Evolutionary conservation across 192 early-diverging fungal species (phyloP).

Genomic region (Spizellomyces punctatus): DNA sequence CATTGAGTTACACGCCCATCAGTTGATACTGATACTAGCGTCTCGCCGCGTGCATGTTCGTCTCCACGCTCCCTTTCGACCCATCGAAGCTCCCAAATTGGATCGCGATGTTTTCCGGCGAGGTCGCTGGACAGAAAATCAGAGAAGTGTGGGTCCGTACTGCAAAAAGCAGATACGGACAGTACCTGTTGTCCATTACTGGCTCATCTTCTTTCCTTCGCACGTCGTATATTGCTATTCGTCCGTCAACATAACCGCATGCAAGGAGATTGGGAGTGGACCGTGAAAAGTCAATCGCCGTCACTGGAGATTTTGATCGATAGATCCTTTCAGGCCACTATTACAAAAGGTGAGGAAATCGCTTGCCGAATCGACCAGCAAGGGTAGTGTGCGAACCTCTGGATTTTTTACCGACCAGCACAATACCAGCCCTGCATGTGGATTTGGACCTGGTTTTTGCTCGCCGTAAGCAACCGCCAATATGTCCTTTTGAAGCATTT

Average conservation of each 20-base stretch:
- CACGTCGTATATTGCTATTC: constrained; percentile 60
- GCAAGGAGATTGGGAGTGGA: constrained; percentile 56
- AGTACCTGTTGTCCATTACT: constrained; percentile 50
- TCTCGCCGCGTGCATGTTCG: constrained; percentile 53
- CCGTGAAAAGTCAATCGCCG: constrained; percentile 57
- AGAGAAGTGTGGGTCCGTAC: too few relatives aligned
- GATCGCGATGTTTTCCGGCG: constrained; percentile 61
- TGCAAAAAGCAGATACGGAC: too few relatives aligned
- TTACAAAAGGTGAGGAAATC: neutral
- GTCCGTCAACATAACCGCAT: constrained; percentile 54
- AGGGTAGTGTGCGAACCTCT: constrained; percentile 38
- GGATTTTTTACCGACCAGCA: constrained; percentile 64
- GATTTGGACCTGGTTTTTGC: constrained; percentile 31
- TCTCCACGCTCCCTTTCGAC: constrained; percentile 58
- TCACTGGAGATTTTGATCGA: constrained; percentile 46
- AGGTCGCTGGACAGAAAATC: constrained; percentile 35
- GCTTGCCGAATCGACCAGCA: neutral
- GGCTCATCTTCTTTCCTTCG: constrained; percentile 38
- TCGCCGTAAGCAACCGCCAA: constrained; percentile 62
- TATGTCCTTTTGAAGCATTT: constrained; percentile 39
- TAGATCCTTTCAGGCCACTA: constrained; percentile 63
- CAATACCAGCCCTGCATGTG: constrained; percentile 47
- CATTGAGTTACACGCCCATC: constrained; percentile 63
- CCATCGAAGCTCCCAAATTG: constrained; percentile 67
- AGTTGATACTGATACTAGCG: constrained; percentile 55